Evolutionary conservation across 1,284 basidiomycete species (phyloP), one percentile per base, ranked within the genome.

Genomic region (Anthracocystis walkeri): DNA sequence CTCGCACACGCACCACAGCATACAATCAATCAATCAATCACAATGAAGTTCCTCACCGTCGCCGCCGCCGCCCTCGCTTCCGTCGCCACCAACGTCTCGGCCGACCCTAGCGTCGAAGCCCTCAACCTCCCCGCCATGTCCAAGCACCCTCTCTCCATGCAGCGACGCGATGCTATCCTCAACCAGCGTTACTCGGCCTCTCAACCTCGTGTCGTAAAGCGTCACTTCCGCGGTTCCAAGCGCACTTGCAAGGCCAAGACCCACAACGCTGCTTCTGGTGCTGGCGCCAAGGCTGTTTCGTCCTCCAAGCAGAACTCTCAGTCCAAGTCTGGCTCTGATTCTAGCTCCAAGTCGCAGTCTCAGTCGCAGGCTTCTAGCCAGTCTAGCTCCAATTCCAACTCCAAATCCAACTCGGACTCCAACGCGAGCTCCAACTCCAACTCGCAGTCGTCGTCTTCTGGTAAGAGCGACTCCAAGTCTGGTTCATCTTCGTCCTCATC

Each of bases 1-100:
- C 50, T 42, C 40, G 7, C 52, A 25, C 44, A 27, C 54, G 16
- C 20, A 35, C 29, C 14, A 25, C 29, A 38, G 23, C 25, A 48
- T 35, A 14, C 33, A 38, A 18, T 42, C 27, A 55, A 42, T 42
- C 38, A 8, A 21, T 27, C 46, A 41, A 27, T 58, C 58, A 66
- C 58, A 58, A 77, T 77, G 71, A 77, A 77, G 71, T 71, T 77
- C 60, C 66, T 73, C 50, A 31, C 61, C 27, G 38, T 77, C 23
- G 46, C 74, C 59, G 64, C 75, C 38, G 58, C 67, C 38, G 51
- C 70, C 31, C 60, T 77, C 38, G 66, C 60, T 44, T 38, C 66
- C 7, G 75, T 74, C 33, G 67, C 70, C 29, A 49, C 56, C 41
- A 53, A 51, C 57, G 64, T 61, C 55, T 77, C 67, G 16, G 60